Conservation (phyloP, 768 basidiomycete genomes). For the Gymnopilus junonius region DNA sequence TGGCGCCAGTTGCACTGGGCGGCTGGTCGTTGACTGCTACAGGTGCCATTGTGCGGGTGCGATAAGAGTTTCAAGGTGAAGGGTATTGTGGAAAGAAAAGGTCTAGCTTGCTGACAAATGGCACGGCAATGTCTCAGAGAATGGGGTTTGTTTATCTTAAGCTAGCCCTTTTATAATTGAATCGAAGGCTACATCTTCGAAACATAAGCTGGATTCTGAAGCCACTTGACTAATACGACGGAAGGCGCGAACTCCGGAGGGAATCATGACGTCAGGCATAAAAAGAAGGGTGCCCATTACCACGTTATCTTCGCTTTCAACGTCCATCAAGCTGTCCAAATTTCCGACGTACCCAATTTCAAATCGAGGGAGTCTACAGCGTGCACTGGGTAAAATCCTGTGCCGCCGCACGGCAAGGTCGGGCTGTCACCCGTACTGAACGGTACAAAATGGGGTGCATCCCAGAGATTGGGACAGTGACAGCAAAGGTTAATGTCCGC, state of each 20-base stretch:
- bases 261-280: background rate
- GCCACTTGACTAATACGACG: too few relatives aligned
- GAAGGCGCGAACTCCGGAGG: background rate
- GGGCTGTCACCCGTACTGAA: background rate
- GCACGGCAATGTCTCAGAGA: background rate
- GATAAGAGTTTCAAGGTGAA: background rate
- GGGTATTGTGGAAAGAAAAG: background rate
- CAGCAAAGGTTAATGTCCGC: background rate
- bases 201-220: conserved; percentile 1
- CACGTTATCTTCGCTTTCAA: background rate
- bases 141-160: background rate
- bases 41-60: conserved; percentile 5
- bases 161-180: background rate
- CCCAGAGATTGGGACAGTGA: background rate
- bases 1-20: conserved; percentile 20
- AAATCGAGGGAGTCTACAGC: background rate
- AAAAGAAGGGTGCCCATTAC: background rate
- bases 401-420: background rate
- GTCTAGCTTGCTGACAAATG: conserved; percentile 1
- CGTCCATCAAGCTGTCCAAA: too few relatives aligned
- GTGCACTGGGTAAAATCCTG: background rate
- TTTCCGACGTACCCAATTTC: too few relatives aligned
- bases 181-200: background rate
- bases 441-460: background rate
- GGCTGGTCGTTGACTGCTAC: conserved; percentile 4